Evolutionary conservation across 2,329 filamentous ascomycete genomes (phyloP).

Genomic region (Apiospora malaysiana): DNA sequence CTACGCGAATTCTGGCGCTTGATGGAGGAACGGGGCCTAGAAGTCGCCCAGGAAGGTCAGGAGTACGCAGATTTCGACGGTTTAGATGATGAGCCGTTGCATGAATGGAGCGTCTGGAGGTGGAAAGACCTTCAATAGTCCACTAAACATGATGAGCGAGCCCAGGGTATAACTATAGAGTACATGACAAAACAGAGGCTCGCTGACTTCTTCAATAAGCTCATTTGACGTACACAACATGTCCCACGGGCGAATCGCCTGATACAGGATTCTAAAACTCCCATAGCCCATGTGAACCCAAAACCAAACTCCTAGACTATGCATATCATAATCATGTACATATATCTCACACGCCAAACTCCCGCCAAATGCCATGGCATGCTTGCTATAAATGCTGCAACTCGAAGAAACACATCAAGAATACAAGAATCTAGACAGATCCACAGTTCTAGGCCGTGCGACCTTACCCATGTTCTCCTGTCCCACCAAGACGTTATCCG

Average conservation of each 20-base stretch:
- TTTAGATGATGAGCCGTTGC: conserved; percentile 20
- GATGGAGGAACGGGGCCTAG: conserved; percentile 21
- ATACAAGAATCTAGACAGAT: conserved; percentile 57
- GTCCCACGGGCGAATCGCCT: neutral
- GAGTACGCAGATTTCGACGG: conserved; percentile 22
- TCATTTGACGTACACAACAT: neutral
- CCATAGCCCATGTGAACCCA: conserved; percentile 2
- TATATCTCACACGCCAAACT: neutral
- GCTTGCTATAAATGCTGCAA: neutral
- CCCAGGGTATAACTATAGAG: neutral
- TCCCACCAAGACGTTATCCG: conserved; percentile 28
- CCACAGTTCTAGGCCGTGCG: conserved; percentile 42
- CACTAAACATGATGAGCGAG: neutral
- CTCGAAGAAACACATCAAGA: conserved; percentile 25
- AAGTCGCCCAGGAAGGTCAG: conserved; percentile 17
- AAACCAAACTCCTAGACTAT: conserved; percentile 7
- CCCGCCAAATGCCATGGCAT: neutral
- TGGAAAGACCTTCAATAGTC: conserved; percentile 21
- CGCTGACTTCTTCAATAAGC: neutral
- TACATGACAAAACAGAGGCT: neutral
- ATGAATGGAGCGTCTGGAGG: conserved; percentile 22
- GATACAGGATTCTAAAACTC: neutral
- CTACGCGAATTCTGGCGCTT: conserved; percentile 21
- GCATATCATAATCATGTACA: conserved; percentile 14
- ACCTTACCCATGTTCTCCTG: conserved; percentile 30